Evolutionary conservation across 2,329 filamentous ascomycete genomes (phyloP).

Genomic region (Claviceps purpurea): DNA sequence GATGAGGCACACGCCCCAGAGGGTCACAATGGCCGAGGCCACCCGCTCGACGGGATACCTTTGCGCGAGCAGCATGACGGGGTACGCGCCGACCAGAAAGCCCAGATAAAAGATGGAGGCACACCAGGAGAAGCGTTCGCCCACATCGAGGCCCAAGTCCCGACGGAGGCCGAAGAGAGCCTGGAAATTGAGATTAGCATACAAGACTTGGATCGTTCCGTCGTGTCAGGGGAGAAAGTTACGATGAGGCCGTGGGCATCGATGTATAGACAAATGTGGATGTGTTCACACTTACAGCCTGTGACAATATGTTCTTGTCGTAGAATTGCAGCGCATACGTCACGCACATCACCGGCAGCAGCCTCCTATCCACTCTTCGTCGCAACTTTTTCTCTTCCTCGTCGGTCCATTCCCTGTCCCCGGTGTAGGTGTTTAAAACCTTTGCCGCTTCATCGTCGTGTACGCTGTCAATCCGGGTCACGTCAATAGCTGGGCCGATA

Average conservation of each 20-base stretch:
- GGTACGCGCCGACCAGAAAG: constrained; percentile 25
- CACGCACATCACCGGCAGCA: constrained; percentile 6
- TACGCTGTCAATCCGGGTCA: not conserved
- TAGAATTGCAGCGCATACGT: constrained; percentile 8
- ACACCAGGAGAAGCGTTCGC: constrained; percentile 4
- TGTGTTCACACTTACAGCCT: constrained; percentile 1
- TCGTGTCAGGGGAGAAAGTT: too few relatives aligned
- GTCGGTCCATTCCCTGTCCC: not conserved
- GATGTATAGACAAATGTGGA: not conserved
- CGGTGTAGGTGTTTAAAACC: not conserved
- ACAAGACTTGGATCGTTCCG: too few relatives aligned
- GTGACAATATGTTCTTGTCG: constrained; percentile 8
- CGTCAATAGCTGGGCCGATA: not conserved
- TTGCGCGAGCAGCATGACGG: constrained; percentile 18
- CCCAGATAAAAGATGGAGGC: constrained; percentile 35
- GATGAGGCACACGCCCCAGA: constrained; percentile 23
- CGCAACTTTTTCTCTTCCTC: not conserved
- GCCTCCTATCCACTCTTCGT: constrained; percentile 21
- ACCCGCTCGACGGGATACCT: constrained; percentile 17
- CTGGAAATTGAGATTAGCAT: not conserved
- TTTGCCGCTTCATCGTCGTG: not conserved
- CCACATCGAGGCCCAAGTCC: constrained; percentile 3
- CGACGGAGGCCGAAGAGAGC: constrained; percentile 4
- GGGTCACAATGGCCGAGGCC: constrained; percentile 11
- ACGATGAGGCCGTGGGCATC: too few relatives aligned